Evolutionary conservation across 176 grass and related monocot genomes (phyloP).

Genomic region (Zea luxurians): DNA sequence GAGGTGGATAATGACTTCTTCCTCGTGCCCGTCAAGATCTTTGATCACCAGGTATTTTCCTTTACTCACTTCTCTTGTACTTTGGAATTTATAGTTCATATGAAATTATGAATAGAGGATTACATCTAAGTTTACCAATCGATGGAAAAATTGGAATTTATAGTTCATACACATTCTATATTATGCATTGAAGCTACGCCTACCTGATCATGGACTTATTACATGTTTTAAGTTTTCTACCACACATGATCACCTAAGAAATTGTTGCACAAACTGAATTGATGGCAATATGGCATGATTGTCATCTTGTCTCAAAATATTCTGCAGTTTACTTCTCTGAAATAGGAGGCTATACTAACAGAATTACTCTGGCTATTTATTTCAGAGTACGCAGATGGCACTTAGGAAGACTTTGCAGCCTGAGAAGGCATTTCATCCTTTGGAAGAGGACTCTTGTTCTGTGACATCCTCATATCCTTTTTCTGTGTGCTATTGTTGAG

Average conservation of each 20-base stretch:
- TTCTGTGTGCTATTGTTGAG: conserved; percentile 26
- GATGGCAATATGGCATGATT: neutral
- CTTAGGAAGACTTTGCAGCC: conserved; percentile 47
- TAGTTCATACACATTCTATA: neutral
- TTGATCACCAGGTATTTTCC: too few species aligned
- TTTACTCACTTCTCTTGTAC: too few species aligned
- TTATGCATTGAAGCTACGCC: neutral
- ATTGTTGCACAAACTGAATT: conserved; percentile 11
- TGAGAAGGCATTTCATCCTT: conserved; percentile 42
- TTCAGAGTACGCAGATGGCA: conserved; percentile 45
- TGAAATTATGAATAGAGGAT: too few species aligned
- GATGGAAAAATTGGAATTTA: neutral
- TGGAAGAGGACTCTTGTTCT: conserved; percentile 69
- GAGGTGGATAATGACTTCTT: too few species aligned
- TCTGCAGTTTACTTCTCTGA: conserved; percentile 3
- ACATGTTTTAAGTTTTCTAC: conserved; percentile 22
- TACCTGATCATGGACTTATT: conserved; percentile 5
- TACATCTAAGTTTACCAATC: too few species aligned
- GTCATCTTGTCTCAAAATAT: conserved; percentile 3
- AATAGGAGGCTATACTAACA: conserved; percentile 20
- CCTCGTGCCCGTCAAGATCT: too few species aligned
- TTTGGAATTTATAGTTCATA: too few species aligned
- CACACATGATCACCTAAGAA: neutral
- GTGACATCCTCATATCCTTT: conserved; percentile 82
- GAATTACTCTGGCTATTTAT: conserved; percentile 29